Percentiles rank a stretch among this genome's conserved stretches.
These are phyloP conservation scores for Ustilago crameri DNA, from an alignment of 1,284 basidiomycete genomes.

Conservation along the genomic window DNA sequence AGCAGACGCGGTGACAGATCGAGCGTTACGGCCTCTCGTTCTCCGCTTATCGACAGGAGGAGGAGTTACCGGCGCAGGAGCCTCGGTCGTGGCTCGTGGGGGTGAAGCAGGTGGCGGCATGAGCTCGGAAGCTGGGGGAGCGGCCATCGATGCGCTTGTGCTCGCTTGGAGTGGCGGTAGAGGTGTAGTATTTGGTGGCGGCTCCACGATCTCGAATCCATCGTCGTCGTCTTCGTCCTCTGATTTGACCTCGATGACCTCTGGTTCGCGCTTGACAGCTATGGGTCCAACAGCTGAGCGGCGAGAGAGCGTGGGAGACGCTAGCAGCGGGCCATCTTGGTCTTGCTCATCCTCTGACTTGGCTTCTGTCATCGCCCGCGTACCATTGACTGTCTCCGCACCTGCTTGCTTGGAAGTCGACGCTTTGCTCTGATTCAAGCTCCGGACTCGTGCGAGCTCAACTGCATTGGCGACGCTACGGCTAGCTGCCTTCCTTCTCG, in stretches of 20 bases:
- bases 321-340: slow-evolving; percentile 15
- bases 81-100: slow-evolving; percentile 10
- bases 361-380: not conserved
- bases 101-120: slow-evolving; percentile 12
- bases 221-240: slow-evolving; percentile 44
- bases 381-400: not conserved
- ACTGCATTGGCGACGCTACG: slow-evolving; percentile 33
- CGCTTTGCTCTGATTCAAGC: slow-evolving; percentile 6
- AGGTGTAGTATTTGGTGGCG: slow-evolving; percentile 1
- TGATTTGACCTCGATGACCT: slow-evolving; percentile 48
- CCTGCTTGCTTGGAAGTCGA: not conserved
- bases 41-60: slow-evolving; percentile 14
- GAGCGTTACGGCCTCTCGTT: slow-evolving; percentile 20
- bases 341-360: slow-evolving; percentile 11
- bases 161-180: not conserved
- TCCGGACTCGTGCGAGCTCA: slow-evolving; percentile 33
- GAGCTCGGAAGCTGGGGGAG: not conserved
- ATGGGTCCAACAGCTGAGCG: not conserved
- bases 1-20: slow-evolving; percentile 23
- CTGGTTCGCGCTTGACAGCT: slow-evolving; percentile 20
- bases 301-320: slow-evolving; percentile 18
- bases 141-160: not conserved
- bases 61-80: slow-evolving; percentile 9
- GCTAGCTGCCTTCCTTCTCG: slow-evolving; percentile 37
- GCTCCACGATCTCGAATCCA: slow-evolving; percentile 32